Evolutionary conservation across 805 yeast species (phyloP), one percentile per base, ranked within the genome.

Genomic region (Kodamaea nitidulidarum): DNA sequence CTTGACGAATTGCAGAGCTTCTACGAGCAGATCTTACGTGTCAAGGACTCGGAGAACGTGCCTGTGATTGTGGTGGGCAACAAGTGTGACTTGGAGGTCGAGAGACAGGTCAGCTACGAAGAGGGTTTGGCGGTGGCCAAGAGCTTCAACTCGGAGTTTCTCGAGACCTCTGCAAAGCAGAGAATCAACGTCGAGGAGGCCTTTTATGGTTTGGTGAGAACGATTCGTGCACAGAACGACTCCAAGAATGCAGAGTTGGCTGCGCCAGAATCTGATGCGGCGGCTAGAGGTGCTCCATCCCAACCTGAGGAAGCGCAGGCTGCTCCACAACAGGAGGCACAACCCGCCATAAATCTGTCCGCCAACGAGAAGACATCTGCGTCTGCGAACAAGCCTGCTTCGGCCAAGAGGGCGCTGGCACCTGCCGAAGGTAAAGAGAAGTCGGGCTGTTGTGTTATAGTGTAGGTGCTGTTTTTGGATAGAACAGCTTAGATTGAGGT

Each of bases 131-230:
- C 56, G 15, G 67, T 87, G 43, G 95, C 95, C 21, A 70, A 73
- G 40, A 73, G 76, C 47, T 76, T 86, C 54, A 71, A 74, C 44
- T 76, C 84, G 49, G 79, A 83, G 45, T 93, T 90, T 58, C 73
- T 90, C 50, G 98, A 93, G 64, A 87, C 98, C 1, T 80, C 91
- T 29, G 98, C 98, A 16, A 93, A 93, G 61, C 86, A 84, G 52
- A 81, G 95, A 43, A 75, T 83, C 48, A 90, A 93, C 52, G 97
- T 93, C 32, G 95, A 87, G 56, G 88, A 82, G 52, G 84, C 90
- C 2, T 87, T 87, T 60, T 80, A 73, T 54, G 81, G 78, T 27
- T 58, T 84, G 47, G 85, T 82, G 11, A 72, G 88, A 48, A 67
- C 70, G 32, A 77, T 81, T 39, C 73, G 63, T 46, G 60, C 54